Evolutionary conservation across 805 yeast genomes (phyloP), one percentile per base, ranked within the genome.

Genomic region (Candida peoriensis): DNA sequence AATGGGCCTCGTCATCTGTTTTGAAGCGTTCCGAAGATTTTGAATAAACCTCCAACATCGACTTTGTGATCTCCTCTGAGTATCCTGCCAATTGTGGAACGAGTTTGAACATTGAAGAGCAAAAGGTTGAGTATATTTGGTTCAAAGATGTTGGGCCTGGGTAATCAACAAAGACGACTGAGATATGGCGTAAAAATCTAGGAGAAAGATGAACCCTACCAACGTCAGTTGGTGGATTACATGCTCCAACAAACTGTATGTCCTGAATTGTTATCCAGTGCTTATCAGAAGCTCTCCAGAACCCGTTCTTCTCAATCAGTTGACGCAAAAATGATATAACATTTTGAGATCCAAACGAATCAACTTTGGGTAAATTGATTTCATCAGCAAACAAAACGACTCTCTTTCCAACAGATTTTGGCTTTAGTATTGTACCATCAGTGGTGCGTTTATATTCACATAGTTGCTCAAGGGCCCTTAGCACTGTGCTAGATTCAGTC

Each of bases 341-440:
- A 0, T 68, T 61, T 46, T 87, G 96, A 0, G 90, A 73, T 0
- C 86, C 94, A 55, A 71, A 86, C 4, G 60, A 56, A 52, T 89
- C 97, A 3, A 61, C 52, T 2, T 71, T 71, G 0, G 96, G 96
- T 22, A 90, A 64, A 49, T 90, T 90, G 38, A 90, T 75, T 52
- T 90, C 97, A 58, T 90, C 97, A 50, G 96, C 87, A 51, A 90
- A 90, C 0, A 89, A 66, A 2, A 88, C 90, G 4, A 85, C 68
- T 74, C 88, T 74, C 40, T 77, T 77, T 0, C 85, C 85, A 1
- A 70, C 54, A 4, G 70, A 59, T 20, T 68, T 64, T 0, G 96
- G 95, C 4, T 72, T 55, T 22, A 89, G 58, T 0, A 60, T 55
- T 1, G 63, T 41, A 0, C 93, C 94, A 12, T 56, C 60, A 2